phyloP scores from a whole-genome alignment of 371 early-diverging fungal species.

The Saksenaea vasiformis region DNA sequence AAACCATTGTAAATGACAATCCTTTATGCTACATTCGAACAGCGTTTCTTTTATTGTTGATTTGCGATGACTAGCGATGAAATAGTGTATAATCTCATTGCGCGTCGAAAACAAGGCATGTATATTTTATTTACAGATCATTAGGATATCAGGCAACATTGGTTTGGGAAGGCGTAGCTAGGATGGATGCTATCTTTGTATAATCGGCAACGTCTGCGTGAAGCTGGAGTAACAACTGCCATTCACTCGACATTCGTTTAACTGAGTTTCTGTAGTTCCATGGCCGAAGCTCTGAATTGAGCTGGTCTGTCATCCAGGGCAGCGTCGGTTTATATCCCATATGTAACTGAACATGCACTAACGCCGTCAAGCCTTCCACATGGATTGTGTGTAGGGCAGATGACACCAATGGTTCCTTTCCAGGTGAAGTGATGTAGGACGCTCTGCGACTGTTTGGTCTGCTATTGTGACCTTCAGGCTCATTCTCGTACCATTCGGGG shows the following conservation, averaged over 20 bases:
- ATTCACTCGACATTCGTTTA: slow-evolving; percentile 25
- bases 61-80: no score
- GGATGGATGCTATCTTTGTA: neutral
- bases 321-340: slow-evolving; percentile 39
- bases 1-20: neutral
- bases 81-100: no score
- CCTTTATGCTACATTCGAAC: neutral
- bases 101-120: neutral
- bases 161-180: neutral
- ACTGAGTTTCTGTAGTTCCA: slow-evolving; percentile 35
- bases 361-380: slow-evolving; percentile 32
- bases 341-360: slow-evolving; percentile 29
- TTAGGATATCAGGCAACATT: neutral
- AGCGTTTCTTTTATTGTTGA: no score
- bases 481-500: slow-evolving; percentile 5
- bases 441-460: slow-evolving; percentile 9
- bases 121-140: neutral
- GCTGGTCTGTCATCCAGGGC: slow-evolving; percentile 32
- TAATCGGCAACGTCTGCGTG: slow-evolving; percentile 9
- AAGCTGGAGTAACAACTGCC: slow-evolving; percentile 35
- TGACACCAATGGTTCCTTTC: slow-evolving; percentile 5
- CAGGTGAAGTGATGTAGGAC: neutral
- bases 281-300: slow-evolving; percentile 21
- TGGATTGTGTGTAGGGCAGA: slow-evolving; percentile 28
- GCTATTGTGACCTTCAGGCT: slow-evolving; percentile 9